A percentile compares a stretch with the other conserved stretches of the same genome.
Evolutionary conservation across 2,329 filamentous ascomycete species (phyloP).

Genomic region (Microdochium nivale): DNA sequence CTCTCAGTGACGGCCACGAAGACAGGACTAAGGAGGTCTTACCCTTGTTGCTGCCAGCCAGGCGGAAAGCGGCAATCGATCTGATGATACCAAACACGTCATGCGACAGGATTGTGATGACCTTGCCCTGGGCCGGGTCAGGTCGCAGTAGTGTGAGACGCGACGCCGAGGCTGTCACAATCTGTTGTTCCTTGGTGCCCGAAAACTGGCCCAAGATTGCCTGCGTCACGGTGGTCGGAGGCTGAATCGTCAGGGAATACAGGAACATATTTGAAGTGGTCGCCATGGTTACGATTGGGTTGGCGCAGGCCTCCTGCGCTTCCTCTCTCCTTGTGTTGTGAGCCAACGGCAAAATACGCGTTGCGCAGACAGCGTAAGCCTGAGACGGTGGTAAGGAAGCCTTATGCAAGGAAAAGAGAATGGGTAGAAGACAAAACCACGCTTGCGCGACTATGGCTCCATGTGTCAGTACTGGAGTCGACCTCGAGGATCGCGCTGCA

Average conservation of each 20-base stretch:
- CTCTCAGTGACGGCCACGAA: slow-evolving; percentile 58
- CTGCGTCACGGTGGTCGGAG: slow-evolving; percentile 80
- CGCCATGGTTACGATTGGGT: slow-evolving; percentile 60
- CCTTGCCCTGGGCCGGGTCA: slow-evolving; percentile 76
- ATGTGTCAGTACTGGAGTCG: not conserved
- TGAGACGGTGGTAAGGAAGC: not conserved
- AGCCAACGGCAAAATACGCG: not conserved
- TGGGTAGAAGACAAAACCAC: not conserved
- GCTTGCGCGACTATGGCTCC: not conserved
- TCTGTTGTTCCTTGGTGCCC: slow-evolving; percentile 95
- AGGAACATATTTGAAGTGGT: slow-evolving; percentile 98
- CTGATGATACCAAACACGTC: slow-evolving; percentile 96
- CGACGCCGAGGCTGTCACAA: slow-evolving; percentile 87
- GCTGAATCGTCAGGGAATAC: slow-evolving; percentile 93
- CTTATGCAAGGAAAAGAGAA: not conserved
- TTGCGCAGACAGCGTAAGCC: not conserved
- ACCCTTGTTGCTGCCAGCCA: slow-evolving; percentile 96
- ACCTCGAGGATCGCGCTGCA: not conserved
- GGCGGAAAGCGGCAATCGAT: slow-evolving; percentile 76
- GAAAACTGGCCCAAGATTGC: slow-evolving; percentile 93
- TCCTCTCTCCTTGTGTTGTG: not conserved
- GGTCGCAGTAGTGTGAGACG: slow-evolving; percentile 81
- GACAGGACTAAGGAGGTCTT: slow-evolving; percentile 40
- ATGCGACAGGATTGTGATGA: slow-evolving; percentile 79
- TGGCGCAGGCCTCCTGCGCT: slow-evolving; percentile 22